A percentile compares a stretch with the other conserved stretches of the same genome.
phyloP scores from a whole-genome alignment of 108 stramenopile genomes.

The Thalassiosira profunda region DNA sequence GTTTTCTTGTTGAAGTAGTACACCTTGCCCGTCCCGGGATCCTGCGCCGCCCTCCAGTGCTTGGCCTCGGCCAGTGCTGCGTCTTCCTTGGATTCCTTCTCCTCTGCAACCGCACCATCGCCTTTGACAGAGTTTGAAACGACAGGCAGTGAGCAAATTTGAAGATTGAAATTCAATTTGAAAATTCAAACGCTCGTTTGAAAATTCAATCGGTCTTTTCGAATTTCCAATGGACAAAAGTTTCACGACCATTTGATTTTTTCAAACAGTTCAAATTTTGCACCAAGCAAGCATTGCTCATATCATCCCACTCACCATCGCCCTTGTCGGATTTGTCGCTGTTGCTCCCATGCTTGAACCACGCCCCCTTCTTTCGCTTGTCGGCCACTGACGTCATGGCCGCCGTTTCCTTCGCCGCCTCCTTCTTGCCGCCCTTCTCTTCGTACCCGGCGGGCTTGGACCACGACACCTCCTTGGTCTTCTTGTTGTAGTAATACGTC shows the following conservation, averaged over 20 bases:
- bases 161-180: no score
- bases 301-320: conserved; percentile 34
- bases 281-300: no score
- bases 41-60: conserved; percentile 39
- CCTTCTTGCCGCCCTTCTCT: conserved; percentile 22
- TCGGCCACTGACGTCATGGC: neutral
- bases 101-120: conserved; percentile 1
- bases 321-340: conserved; percentile 22
- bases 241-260: no score
- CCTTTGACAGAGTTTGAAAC: no score
- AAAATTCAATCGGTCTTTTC: no score
- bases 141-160: no score
- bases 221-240: no score
- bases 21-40: conserved; percentile 44
- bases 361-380: conserved; percentile 6
- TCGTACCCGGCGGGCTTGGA: conserved; percentile 62
- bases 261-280: no score
- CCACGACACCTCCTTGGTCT: conserved; percentile 78
- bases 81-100: neutral
- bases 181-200: no score
- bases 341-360: conserved; percentile 11
- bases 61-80: conserved; percentile 32
- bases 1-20: conserved; percentile 84
- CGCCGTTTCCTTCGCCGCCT: neutral
- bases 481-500: conserved; percentile 79